A percentile compares a stretch with the other conserved stretches of the same genome.
Evolutionary conservation across 2,329 filamentous ascomycete species (phyloP).

Genomic region (Fusarium penzigii): DNA sequence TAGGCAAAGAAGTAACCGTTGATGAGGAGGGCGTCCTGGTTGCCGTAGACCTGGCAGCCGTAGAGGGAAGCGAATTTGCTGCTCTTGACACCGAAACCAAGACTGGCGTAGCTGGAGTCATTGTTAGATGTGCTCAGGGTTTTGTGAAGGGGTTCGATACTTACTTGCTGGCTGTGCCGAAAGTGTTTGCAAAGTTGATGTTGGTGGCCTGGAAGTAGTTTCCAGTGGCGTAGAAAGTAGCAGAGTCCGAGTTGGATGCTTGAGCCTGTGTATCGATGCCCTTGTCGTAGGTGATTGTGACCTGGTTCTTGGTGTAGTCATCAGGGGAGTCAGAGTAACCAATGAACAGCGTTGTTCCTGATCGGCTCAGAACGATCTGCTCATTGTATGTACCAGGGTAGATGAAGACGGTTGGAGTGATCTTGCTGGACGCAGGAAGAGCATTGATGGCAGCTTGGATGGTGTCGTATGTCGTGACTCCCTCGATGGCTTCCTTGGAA

Average conservation of each 20-base stretch:
- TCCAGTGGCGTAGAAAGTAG: slow-evolving; percentile 25
- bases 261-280: slow-evolving; percentile 24
- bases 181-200: slow-evolving; percentile 27
- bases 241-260: slow-evolving; percentile 26
- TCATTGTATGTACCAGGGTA: slow-evolving; percentile 57
- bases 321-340: slow-evolving; percentile 29
- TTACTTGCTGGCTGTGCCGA: slow-evolving; percentile 21
- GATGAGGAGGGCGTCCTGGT: slow-evolving; percentile 52
- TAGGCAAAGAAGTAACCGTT: slow-evolving; percentile 49
- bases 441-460: slow-evolving; percentile 30
- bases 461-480: slow-evolving; percentile 26
- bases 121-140: not conserved
- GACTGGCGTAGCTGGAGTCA: slow-evolving; percentile 39
- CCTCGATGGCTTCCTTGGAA: slow-evolving; percentile 28
- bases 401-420: slow-evolving; percentile 36
- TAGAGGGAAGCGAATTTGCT: slow-evolving; percentile 39
- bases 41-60: slow-evolving; percentile 46
- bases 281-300: slow-evolving; percentile 23
- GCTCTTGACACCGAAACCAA: slow-evolving; percentile 46
- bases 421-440: slow-evolving; percentile 17
- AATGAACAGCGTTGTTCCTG: slow-evolving; percentile 18
- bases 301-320: slow-evolving; percentile 23
- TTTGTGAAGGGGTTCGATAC: not conserved
- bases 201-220: slow-evolving; percentile 28
- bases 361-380: slow-evolving; percentile 36